phyloP scores from a whole-genome alignment of 2,329 filamentous ascomycete genomes.

The Sporothrix protearum region DNA sequence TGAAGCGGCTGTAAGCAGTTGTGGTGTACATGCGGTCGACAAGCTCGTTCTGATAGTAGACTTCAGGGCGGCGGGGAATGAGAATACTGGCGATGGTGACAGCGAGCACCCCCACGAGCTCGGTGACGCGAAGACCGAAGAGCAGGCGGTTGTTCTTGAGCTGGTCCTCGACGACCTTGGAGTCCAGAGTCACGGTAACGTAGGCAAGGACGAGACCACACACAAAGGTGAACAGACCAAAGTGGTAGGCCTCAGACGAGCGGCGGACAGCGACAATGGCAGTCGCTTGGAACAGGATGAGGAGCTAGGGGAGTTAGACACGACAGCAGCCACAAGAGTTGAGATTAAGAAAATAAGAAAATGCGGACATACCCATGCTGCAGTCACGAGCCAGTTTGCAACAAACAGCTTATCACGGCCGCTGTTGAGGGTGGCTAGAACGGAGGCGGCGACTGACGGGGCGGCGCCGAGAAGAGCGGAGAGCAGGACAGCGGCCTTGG shows the following conservation, averaged over 20 bases:
- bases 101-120: constrained; percentile 45
- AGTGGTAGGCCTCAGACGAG: constrained; percentile 50
- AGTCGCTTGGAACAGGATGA: constrained; percentile 52
- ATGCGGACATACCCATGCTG: constrained; percentile 56
- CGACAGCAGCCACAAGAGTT: neutral
- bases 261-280: constrained; percentile 48
- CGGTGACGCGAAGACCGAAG: constrained; percentile 47
- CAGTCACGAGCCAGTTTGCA: constrained; percentile 58
- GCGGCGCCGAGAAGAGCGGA: constrained; percentile 53
- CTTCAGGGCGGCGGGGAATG: constrained; percentile 64
- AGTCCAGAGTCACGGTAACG: constrained; percentile 46
- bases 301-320: constrained; percentile 38
- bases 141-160: constrained; percentile 36
- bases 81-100: constrained; percentile 49
- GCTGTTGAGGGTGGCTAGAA: constrained; percentile 47
- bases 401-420: constrained; percentile 42
- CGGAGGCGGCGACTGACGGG: constrained; percentile 54
- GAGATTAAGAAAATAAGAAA: too few relatives aligned
- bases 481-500: constrained; percentile 53
- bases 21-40: constrained; percentile 63
- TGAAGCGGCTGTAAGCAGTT: constrained; percentile 59
- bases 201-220: constrained; percentile 46
- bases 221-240: constrained; percentile 51
- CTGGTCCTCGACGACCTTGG: constrained; percentile 37
- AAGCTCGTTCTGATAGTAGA: constrained; percentile 55